Evolutionary conservation across 2,329 filamentous ascomycete genomes (phyloP).

Genomic region (Phoma sp.): DNA sequence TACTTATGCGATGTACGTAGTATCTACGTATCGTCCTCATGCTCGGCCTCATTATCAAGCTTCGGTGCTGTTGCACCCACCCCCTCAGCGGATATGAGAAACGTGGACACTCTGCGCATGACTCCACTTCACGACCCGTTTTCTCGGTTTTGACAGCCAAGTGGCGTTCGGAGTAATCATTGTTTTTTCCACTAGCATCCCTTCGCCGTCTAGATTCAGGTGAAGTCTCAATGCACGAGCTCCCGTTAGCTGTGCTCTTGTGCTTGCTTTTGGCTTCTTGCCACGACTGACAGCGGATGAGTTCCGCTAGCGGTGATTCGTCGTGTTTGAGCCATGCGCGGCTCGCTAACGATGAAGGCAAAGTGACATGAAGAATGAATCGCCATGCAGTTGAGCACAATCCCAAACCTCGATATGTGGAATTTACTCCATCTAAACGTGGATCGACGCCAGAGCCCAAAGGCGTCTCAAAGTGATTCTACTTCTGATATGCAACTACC

Average conservation of each 20-base stretch:
- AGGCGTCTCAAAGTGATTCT: too few relatives aligned
- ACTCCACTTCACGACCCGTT: conserved; percentile 2
- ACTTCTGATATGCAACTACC: background rate
- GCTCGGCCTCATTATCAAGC: conserved; percentile 6
- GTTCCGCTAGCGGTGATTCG: conserved; percentile 2
- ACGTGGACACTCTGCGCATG: background rate
- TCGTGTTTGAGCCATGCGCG: background rate
- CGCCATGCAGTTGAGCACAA: background rate
- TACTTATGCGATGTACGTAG: too few relatives aligned
- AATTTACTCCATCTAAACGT: too few relatives aligned
- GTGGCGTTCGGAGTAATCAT: background rate
- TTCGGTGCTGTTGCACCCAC: conserved; percentile 6
- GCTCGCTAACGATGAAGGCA: background rate
- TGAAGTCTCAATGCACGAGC: background rate
- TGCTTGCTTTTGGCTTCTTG: conserved; percentile 4
- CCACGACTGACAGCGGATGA: background rate
- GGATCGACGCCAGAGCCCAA: too few relatives aligned
- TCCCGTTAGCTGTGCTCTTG: background rate
- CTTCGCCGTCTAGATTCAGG: background rate
- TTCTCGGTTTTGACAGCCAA: conserved; percentile 1
- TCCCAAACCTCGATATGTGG: background rate
- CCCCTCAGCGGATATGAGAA: background rate
- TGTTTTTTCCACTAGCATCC: background rate
- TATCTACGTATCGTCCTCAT: background rate
- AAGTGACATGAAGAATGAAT: background rate